Evolutionary conservation across 2,329 filamentous ascomycete species (phyloP), one percentile per base, ranked within the genome.

Genomic region (Calonectria hawksworthii): DNA sequence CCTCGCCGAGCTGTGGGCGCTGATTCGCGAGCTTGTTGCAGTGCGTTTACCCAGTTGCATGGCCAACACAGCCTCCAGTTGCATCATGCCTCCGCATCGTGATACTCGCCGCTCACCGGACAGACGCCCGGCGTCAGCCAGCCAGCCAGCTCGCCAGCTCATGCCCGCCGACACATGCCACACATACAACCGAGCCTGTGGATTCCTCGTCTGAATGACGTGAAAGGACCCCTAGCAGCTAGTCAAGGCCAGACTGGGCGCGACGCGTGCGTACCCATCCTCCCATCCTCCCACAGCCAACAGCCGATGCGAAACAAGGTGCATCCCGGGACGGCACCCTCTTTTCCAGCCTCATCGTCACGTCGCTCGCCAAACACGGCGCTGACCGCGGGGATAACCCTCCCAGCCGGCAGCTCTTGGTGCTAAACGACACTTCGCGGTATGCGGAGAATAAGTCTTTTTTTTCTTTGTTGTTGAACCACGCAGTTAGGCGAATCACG

Each of bases 251-350:
- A 70, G 59, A 63, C 68, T n/a, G 30, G 65, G 72, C 66, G 72
- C 75, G 76, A 66, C 73, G 75, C 74, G 78, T 71, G 78, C 70
- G 74, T 76, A 74, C 56, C 32, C 59, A 52, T 64, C 32, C 68
- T 51, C 47, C 50, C 70, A 72, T 73, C 44, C 44, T 47, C 44
- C 44, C 44, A 47, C 44, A 66, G 77, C 77, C 77, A 77, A 74
- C 72, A 74, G 41, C 52, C 50, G 78, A 65, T 72, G 61, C 51
- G 47, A 56, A 52, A 70, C 75, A 70, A 70, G 72, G 79, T 73
- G 63, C 66, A 79, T 72, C 75, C 79, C 75, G 79, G 79, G 59
- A 70, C 73, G 69, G 68, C 54, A 59, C 72, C 74, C 77, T 75
- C 72, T 72, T 75, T 78, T 76, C 75, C 68, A 77, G 54, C 70